Base-by-base conservation (phyloP, 2,329 filamentous ascomycete species). In the Ceratocystis smalleyi region DNA sequence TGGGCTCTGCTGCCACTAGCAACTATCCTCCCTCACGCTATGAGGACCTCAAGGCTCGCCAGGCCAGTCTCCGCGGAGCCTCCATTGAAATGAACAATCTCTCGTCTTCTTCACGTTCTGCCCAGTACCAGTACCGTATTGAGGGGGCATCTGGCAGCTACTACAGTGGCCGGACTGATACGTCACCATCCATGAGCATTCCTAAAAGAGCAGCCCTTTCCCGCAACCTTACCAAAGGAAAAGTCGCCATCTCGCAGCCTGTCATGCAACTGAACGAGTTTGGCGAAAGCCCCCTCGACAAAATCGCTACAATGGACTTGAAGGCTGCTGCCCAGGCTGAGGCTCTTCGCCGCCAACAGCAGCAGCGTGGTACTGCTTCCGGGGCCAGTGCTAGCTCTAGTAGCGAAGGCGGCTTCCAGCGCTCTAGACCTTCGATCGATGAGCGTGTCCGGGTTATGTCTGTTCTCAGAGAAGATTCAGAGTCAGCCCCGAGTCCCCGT, bases 271-370 rank as follows among this genome's bases (percentile, higher is more conserved):
- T 47, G 7, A 67, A 71, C 47, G 70, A 72, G 7, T 65, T 62
- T 43, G 70, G 74, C 19, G 67, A 71, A 22, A 78, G 75, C 63
- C 75, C 79, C 0, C 69, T 78, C 47, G 73, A 72, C 61, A 78
- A 75, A 68, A 78, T 80, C 19, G 70, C 75, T 5, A 81, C 79
- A 0, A 72, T 82, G 35, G 80, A 80, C 63, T 72, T 83, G 43
- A 74, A 75, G 8, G 77, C 77, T 1, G 80, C 81, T 1, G 77
- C 75, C 0, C 73, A 69, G 66, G 75, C 76, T 15, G 79, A 83
- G 54, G 76, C 70, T 66, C 74, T 78, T 62, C 74, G 76, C 60
- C 73, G 78, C 17, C 75, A 72, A 4, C 72, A 73, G 62, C 68
- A 68, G 70, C 2, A 49, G 35, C 6, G 32, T 24, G 15, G 17